Percentiles rank a stretch among this genome's conserved stretches.
phyloP scores from a whole-genome alignment of 805 yeast genomes.

The Yamadazyma phyllophila region DNA sequence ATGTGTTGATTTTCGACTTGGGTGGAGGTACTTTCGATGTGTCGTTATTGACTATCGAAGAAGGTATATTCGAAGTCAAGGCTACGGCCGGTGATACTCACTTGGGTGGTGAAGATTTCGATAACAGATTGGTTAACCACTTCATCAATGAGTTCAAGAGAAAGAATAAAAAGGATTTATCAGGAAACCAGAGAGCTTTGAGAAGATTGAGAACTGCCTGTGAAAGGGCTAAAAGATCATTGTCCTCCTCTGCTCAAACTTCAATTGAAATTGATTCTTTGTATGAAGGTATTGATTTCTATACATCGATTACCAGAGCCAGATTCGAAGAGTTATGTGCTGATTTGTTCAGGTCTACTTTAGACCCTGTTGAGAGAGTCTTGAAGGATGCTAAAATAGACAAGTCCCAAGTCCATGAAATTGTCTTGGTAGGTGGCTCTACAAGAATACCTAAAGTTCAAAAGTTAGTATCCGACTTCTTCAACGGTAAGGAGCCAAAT shows the following conservation, averaged over 20 bases:
- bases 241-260: constrained; percentile 93
- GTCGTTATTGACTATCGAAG: constrained; percentile 80
- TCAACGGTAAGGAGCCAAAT: constrained; percentile 92
- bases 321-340: constrained; percentile 95
- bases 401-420: constrained; percentile 86
- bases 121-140: constrained; percentile 83
- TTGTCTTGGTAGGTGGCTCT: constrained; percentile 98
- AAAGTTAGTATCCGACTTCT: constrained; percentile 84
- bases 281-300: constrained; percentile 91
- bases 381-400: constrained; percentile 88
- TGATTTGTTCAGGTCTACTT: constrained; percentile 88
- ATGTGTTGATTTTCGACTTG: constrained; percentile 87
- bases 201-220: constrained; percentile 96
- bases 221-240: constrained; percentile 96
- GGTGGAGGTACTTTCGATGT: constrained; percentile 99
- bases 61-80: constrained; percentile 88
- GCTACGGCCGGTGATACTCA: constrained; percentile 97
- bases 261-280: constrained; percentile 95
- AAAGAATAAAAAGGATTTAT: constrained; percentile 83
- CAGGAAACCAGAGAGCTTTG: constrained; percentile 79
- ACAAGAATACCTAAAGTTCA: constrained; percentile 99
- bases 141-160: constrained; percentile 91
- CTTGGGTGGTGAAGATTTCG: constrained; percentile 97
- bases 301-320: constrained; percentile 94
- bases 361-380: constrained; percentile 95